A percentile compares a stretch with the other conserved stretches of the same genome.
Conservation (phyloP, 2,329 filamentous ascomycete genomes). For the Botryotinia calthae region DNA sequence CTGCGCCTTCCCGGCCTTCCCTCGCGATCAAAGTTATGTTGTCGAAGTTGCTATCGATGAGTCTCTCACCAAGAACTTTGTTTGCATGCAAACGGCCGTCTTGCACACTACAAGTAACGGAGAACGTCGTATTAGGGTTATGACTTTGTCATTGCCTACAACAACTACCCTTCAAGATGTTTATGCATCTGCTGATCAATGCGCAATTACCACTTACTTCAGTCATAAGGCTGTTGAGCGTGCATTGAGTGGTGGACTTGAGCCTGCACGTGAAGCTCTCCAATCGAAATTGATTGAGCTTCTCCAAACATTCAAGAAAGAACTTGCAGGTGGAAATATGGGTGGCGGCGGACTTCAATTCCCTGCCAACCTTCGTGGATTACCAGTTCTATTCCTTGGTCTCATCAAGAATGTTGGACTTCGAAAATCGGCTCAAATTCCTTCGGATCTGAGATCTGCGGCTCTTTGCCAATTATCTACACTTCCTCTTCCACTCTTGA, state of each 20-base stretch:
- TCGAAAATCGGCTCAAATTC: conserved; percentile 89
- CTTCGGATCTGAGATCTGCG: conserved; percentile 88
- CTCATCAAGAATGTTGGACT: conserved; percentile 95
- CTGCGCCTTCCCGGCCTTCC: conserved; percentile 96
- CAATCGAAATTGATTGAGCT: conserved; percentile 91
- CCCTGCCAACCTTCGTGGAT: conserved; percentile 82
- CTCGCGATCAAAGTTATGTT: conserved; percentile 94
- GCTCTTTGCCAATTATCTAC: conserved; percentile 94
- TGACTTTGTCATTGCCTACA: conserved; percentile 90
- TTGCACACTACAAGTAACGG: conserved; percentile 98
- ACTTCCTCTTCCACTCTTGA: conserved; percentile 80
- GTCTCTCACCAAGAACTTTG: conserved; percentile 83
- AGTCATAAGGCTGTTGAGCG: conserved; percentile 97
- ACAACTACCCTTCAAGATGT: conserved; percentile 87
- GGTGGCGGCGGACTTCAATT: conserved; percentile 89
- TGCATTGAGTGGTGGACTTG: conserved; percentile 78
- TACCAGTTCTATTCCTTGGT: conserved; percentile 88
- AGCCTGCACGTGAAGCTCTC: conserved; percentile 85
- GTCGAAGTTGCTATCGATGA: conserved; percentile 98
- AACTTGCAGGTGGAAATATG: conserved; percentile 93
- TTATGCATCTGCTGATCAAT: conserved; percentile 92
- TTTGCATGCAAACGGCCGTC: conserved; percentile 91
- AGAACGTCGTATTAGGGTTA: conserved; percentile 88
- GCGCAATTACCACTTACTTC: conserved; percentile 90
- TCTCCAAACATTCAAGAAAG: conserved; percentile 93